Base-by-base conservation (phyloP, 176 grass and related monocot species). In the Bothriochloa decipiens region DNA sequence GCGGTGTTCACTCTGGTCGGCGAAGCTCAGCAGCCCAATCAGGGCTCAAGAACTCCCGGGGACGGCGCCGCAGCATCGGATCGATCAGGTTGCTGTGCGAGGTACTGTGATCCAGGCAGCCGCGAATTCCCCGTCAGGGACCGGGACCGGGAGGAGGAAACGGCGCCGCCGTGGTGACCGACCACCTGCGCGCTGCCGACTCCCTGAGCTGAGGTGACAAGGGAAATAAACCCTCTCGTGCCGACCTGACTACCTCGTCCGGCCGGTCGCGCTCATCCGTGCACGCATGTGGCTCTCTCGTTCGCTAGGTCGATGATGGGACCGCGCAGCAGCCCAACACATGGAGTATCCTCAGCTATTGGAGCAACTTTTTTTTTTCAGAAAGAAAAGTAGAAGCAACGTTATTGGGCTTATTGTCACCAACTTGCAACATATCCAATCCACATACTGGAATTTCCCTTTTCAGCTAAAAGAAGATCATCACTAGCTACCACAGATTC, bases 1-100 rank as follows among this genome's bases (percentile, higher is more conserved):
- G n/a, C n/a, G 39, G 11, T 41, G 68, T 71, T 43, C 69, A 71
- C 69, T 71, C 69, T 71, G 69, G 69, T 71, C 69, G 69, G 69
- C 69, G 68, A 43, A 1, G 37, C 40, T 7, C 37, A 0, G 18
- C 68, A 12, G 39, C 37, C 37, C 68, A 70, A 43, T 43, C 68
- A 13, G 22, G 36, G 6, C 46, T 0, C 32, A 4, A 37, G 16
- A 22, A 1, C 32, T 36, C 15, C 35, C 0, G 32, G 33, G 17
- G 33, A 36, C 47, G 36, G 68, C 68, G 68, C 68, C 69, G 40
- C 50, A 55, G 15, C 37, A 52, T 32, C 26, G 27, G 58, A 11
- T 29, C 47, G 46, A 49, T 49, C 61, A 29, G 62, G 62, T 14
- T 65, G 26, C 62, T 65, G 62, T 65, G 26, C 62, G 25, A 29